phyloP scores from a whole-genome alignment of 768 basidiomycete species.

The Naganishia randhawae region DNA sequence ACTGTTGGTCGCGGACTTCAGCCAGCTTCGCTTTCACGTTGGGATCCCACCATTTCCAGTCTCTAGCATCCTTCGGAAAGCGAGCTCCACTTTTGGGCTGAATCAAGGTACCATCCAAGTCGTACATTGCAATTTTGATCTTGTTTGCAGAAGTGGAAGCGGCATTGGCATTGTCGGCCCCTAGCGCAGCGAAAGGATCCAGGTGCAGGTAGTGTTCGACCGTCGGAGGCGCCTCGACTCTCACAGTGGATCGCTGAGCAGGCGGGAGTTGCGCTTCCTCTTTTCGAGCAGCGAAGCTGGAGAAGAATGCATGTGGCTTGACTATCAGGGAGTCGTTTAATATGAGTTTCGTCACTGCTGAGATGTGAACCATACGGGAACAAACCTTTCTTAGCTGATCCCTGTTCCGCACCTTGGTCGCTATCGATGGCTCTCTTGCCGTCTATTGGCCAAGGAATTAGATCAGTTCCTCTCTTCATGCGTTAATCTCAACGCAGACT shows the following conservation, averaged over 20 bases:
- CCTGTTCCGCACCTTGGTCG: not conserved
- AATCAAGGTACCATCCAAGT: slow-evolving; percentile 77
- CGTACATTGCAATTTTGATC: slow-evolving; percentile 66
- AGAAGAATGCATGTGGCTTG: slow-evolving; percentile 18
- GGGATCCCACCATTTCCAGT: slow-evolving; percentile 73
- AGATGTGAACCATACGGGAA: not conserved
- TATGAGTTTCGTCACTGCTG: not conserved
- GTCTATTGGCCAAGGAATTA: not conserved
- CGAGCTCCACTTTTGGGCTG: slow-evolving; percentile 33
- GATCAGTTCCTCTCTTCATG: not conserved
- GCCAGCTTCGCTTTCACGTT: slow-evolving; percentile 64
- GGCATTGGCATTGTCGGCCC: not conserved
- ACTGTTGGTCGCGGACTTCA: slow-evolving; percentile 63
- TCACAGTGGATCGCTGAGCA: not conserved
- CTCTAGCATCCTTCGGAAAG: slow-evolving; percentile 55
- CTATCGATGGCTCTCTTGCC: not conserved
- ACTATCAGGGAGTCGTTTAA: not conserved
- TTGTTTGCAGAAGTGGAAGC: not conserved
- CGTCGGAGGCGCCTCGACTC: slow-evolving; percentile 37
- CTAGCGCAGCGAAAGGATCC: slow-evolving; percentile 43
- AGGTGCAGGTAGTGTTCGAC: slow-evolving; percentile 46
- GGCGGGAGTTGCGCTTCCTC: slow-evolving; percentile 11
- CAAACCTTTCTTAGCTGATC: slow-evolving; percentile 7
- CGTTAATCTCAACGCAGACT: not conserved
- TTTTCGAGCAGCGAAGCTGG: slow-evolving; percentile 15